phyloP scores from a whole-genome alignment of 106 monocot genomes.

The Acanthochlamys bracteata region DNA sequence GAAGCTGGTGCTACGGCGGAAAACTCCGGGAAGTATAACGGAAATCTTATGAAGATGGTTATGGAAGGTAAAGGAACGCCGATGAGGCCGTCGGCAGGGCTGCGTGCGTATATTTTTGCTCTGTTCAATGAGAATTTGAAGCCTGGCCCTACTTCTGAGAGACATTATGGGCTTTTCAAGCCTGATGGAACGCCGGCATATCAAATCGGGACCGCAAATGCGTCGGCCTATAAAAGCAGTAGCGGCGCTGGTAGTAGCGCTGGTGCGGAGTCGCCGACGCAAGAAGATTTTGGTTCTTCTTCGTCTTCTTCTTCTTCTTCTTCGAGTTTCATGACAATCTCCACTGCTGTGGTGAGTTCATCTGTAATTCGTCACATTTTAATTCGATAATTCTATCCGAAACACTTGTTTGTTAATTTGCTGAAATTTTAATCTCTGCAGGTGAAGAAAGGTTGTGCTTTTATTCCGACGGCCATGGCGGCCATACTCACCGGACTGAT shows the following conservation, averaged over 20 bases:
- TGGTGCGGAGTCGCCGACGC: neutral
- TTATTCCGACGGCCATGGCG: no score
- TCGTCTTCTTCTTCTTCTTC: neutral
- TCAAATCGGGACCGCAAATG: neutral
- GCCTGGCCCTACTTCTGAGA: slow-evolving; percentile 8
- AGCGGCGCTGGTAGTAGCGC: neutral
- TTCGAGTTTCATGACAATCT: neutral
- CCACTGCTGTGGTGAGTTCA: neutral
- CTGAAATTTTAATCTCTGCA: no score
- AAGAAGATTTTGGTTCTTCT: neutral
- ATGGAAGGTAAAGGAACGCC: slow-evolving; percentile 5
- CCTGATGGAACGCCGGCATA: slow-evolving; percentile 6
- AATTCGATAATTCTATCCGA: neutral
- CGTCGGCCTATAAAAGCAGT: neutral
- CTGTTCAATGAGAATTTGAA: slow-evolving; percentile 12
- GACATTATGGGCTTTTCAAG: slow-evolving; percentile 8
- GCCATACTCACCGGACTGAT: no score
- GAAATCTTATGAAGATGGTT: slow-evolving; percentile 11
- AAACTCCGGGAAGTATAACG: slow-evolving; percentile 8
- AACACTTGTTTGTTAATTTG: neutral
- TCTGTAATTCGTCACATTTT: neutral
- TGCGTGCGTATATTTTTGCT: slow-evolving; percentile 7
- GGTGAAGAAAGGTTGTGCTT: no score
- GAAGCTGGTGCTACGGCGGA: slow-evolving; percentile 7
- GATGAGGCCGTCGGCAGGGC: neutral